Evolutionary conservation across 2,329 filamentous ascomycete species (phyloP).

Genomic region (Monascus ruber): DNA sequence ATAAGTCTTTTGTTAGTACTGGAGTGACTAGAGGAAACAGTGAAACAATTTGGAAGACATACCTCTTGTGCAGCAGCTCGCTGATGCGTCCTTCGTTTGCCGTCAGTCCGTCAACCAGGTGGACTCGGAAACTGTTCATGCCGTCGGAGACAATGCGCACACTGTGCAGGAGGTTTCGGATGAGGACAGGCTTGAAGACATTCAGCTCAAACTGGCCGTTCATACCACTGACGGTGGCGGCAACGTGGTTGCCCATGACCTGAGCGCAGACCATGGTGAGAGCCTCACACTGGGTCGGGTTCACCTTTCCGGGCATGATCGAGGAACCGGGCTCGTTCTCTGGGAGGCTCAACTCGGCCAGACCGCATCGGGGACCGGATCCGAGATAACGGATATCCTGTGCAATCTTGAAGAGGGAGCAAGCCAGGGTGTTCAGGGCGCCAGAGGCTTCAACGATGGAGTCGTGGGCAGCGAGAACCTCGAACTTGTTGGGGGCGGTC

Average conservation of each 20-base stretch:
- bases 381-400: slow-evolving; percentile 97
- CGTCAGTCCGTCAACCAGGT: slow-evolving; percentile 75
- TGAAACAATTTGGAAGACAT: slow-evolving; percentile 26
- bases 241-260: slow-evolving; percentile 94
- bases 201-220: slow-evolving; percentile 98
- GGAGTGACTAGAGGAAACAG: neutral
- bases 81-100: slow-evolving; percentile 90
- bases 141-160: slow-evolving; percentile 76
- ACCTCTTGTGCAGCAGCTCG: slow-evolving; percentile 89
- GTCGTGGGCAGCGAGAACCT: slow-evolving; percentile 90
- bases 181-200: slow-evolving; percentile 96
- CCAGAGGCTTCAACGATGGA: slow-evolving; percentile 91
- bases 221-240: slow-evolving; percentile 86
- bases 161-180: slow-evolving; percentile 90
- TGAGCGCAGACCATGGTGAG: slow-evolving; percentile 96
- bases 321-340: slow-evolving; percentile 97
- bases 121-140: slow-evolving; percentile 91
- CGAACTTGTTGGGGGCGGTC: slow-evolving; percentile 98
- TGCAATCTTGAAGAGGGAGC: slow-evolving; percentile 92
- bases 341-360: slow-evolving; percentile 83
- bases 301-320: slow-evolving; percentile 99
- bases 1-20: slow-evolving; percentile 7
- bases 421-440: slow-evolving; percentile 82
- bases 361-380: slow-evolving; percentile 86
- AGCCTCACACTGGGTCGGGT: slow-evolving; percentile 95